Base-by-base conservation (phyloP, 176 grass and related monocot species). In the Lolium rigidum region DNA sequence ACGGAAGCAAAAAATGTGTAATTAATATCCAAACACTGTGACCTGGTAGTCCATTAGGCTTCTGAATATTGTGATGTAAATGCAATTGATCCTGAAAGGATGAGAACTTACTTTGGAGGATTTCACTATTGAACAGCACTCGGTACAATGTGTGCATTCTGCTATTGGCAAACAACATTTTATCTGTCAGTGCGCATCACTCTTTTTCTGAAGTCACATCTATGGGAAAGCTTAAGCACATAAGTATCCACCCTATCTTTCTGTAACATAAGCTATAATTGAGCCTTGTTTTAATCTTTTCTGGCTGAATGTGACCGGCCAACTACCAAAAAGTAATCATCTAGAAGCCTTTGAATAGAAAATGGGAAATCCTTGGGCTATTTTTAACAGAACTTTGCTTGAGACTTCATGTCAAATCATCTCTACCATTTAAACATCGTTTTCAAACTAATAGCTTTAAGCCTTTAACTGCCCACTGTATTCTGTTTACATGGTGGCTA, bases 301-400 rank as follows among this genome's bases (percentile, higher is more conserved):
- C 46, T 56, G 24, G n/a, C 61, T 76, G 87, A 80, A 84, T 74
- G 70, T 85, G 77, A 87, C 81, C 68, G 60, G 3, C 75, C 63
- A 89, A 66, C 86, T 41, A 89, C 73, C 64, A 0, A 35, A 89
- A 92, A 84, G 68, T 47, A 52, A 69, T 18, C 67, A 71, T 92
- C 80, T 89, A 92, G 87, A 88, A 89, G 52, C 80, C 79, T 81
- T 87, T 87, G 37, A 28, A 72, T 79, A 50, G 85, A 87, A 80
- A 25, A 80, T 50, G 50, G 41, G 66, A 16, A 84, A 12, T 25
- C 49, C 15, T 5, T 58, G 56, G 48, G 38, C 50, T 48, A 24
- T 28, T 58, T 71, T 52, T 15, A 43, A 10, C 10, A 59, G 35
- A 80, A 12, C 38, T 87, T 87, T 90, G 37, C 80, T 14, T 70